phyloP scores from a whole-genome alignment of 139 green algal genomes.

The Chlamydomonas applanata region DNA sequence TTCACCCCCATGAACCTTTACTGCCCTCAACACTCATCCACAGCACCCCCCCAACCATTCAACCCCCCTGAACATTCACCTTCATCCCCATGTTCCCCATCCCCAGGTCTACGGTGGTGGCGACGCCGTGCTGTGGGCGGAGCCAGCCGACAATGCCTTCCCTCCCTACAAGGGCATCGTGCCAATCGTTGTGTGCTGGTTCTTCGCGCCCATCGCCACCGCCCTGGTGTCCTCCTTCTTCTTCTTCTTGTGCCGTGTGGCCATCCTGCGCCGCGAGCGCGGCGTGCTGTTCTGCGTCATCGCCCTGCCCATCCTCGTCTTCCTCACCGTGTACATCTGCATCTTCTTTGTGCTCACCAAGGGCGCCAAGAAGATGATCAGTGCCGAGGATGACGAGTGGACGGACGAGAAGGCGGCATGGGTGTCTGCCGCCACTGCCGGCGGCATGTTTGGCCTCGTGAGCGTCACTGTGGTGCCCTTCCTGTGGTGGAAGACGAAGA shows the following conservation, averaged over 20 bases:
- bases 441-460: constrained; percentile 11
- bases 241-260: constrained; percentile 28
- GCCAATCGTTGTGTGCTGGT: constrained; percentile 58
- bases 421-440: constrained; percentile 30
- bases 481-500: constrained; percentile 10
- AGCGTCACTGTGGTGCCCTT: constrained; percentile 25
- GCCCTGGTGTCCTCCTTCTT: constrained; percentile 26
- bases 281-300: constrained; percentile 33
- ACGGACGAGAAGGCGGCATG: constrained; percentile 35
- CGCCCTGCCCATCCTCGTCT: constrained; percentile 41
- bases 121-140: constrained; percentile 23
- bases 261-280: constrained; percentile 44
- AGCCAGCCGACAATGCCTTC: constrained; percentile 20
- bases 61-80: no score
- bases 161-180: constrained; percentile 39
- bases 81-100: no score
- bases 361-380: constrained; percentile 44
- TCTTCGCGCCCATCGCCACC: constrained; percentile 60
- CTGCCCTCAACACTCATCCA: no score
- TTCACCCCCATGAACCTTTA: no score
- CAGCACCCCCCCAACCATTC: no score
- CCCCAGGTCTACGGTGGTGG: constrained; percentile 3
- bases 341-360: constrained; percentile 52
- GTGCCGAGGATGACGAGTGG: constrained; percentile 9
- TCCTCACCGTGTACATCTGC: constrained; percentile 41